Conservation (phyloP, 192 early-diverging fungal genomes). For the Kickxella alabastrina region DNA sequence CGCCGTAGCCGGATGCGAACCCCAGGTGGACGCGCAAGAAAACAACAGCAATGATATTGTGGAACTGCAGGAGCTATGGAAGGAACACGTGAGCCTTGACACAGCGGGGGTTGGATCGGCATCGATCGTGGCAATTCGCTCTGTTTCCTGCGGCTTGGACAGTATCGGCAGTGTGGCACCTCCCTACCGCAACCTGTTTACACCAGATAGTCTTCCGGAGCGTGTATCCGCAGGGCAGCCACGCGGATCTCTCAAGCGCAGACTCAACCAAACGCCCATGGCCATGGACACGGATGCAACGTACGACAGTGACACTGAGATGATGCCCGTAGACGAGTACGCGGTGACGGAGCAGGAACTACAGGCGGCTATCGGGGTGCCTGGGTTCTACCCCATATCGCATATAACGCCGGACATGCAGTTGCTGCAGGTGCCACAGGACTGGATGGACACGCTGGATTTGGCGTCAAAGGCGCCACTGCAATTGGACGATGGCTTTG, state of each 20-base stretch:
- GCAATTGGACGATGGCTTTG: conserved; percentile 32
- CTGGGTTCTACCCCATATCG: conserved; percentile 18
- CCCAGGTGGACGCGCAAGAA: not conserved
- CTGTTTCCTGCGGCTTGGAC: conserved; percentile 36
- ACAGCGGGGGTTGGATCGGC: not conserved
- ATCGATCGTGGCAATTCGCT: conserved; percentile 25
- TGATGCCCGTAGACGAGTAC: conserved; percentile 5
- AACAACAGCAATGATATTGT: not conserved
- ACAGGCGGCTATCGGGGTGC: conserved; percentile 4
- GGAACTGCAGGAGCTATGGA: conserved; percentile 23
- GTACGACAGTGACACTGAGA: conserved; percentile 1
- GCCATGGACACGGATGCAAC: not conserved
- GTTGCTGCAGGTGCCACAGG: conserved; percentile 28
- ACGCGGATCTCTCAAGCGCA: conserved; percentile 18
- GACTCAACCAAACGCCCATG: conserved; percentile 6
- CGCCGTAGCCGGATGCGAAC: too few species aligned
- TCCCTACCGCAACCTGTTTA: conserved; percentile 26
- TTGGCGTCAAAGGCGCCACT: conserved; percentile 15
- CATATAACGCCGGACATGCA: conserved; percentile 30
- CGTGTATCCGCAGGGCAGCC: conserved; percentile 7
- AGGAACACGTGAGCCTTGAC: not conserved
- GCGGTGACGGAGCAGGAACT: conserved; percentile 12
- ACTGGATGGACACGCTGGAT: conserved; percentile 35
- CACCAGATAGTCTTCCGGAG: conserved; percentile 13
- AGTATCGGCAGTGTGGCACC: conserved; percentile 29